Evolutionary conservation across 2,329 filamentous ascomycete species (phyloP), one percentile per base, ranked within the genome.

Genomic region (Nemania sp.): DNA sequence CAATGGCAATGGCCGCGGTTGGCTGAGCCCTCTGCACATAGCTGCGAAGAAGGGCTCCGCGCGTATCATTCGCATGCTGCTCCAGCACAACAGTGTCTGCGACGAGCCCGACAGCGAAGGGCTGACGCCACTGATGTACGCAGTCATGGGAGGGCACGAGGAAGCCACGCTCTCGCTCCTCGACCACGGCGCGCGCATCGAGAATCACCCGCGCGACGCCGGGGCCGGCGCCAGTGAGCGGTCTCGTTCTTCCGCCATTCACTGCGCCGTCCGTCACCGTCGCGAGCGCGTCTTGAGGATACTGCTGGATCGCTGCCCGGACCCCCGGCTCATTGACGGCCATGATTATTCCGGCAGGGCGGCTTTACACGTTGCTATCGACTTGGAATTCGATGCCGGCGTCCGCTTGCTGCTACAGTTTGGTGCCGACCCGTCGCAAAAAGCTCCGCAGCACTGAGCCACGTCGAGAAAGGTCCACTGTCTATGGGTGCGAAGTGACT

Each of bases 41-140:
- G 68, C 68, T 1, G 67, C 66, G 11, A 58, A 57, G 29, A 67
- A 63, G 25, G 67, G 67, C 11, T 52, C 62, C 29, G 53, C 51
- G 29, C 17, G 59, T 1, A 67, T 71, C n/a, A 51, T 65, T n/a
- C 59, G 52, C 9, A n/a, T 65, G 2, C 56, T 71, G 2, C 49
- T 68, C n/a, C 62, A 67, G 35, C 64, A 67, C 46, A 60, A 64
- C 18, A 57, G 40, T 12, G 67, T 69, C 45, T 63, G 65, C 60
- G 67, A 69, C 46, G 63, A 62, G 39, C 34, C 17, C n/a, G 69
- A 71, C 58, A 68, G 68, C 60, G 65, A 70, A n/a, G 66, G 66
- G 1, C 42, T 63, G 21, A 71, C 69, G 10, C 64, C 67, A 0
- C 58, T 71, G n/a, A 65, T 68, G 29, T 60, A 68, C 47, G 65